Conservation (phyloP, 768 basidiomycete species). For the Macrolepiota dolichaula region DNA sequence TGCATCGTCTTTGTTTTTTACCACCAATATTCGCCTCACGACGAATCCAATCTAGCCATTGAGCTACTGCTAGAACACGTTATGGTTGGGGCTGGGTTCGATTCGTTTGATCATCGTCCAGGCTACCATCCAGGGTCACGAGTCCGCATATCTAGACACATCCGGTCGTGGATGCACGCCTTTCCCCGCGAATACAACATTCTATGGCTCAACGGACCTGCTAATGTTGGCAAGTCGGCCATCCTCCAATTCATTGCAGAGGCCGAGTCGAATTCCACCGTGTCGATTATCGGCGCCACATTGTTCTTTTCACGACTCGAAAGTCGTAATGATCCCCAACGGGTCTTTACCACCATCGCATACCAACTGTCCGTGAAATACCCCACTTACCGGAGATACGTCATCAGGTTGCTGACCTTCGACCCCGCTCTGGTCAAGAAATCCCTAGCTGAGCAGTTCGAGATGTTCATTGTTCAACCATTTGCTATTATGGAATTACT, state of each 20-base stretch:
- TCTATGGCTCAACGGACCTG: neutral
- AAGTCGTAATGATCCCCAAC: neutral
- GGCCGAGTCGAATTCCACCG: neutral
- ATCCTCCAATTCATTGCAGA: neutral
- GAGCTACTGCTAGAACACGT: neutral
- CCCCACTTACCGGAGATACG: neutral
- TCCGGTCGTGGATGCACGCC: neutral
- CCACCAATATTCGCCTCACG: neutral
- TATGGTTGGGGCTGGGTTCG: neutral
- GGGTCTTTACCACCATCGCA: conserved; percentile 14
- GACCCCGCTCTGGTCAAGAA: conserved; percentile 13
- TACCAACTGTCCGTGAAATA: conserved; percentile 16
- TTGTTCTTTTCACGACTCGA: neutral
- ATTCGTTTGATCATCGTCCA: neutral
- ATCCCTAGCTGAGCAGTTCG: conserved; percentile 11
- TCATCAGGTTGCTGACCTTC: conserved; percentile 2
- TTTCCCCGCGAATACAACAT: neutral
- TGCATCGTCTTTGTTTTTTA: neutral
- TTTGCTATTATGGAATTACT: neutral
- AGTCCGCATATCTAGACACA: neutral
- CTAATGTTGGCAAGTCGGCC: conserved; percentile 1
- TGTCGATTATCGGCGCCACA: neutral
- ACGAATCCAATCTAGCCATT: neutral
- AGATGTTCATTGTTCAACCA: too few species aligned
- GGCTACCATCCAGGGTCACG: neutral